A percentile compares a stretch with the other conserved stretches of the same genome.
Conservation (phyloP, 495 filamentous ascomycete species). For the Amorphotheca resinae region DNA sequence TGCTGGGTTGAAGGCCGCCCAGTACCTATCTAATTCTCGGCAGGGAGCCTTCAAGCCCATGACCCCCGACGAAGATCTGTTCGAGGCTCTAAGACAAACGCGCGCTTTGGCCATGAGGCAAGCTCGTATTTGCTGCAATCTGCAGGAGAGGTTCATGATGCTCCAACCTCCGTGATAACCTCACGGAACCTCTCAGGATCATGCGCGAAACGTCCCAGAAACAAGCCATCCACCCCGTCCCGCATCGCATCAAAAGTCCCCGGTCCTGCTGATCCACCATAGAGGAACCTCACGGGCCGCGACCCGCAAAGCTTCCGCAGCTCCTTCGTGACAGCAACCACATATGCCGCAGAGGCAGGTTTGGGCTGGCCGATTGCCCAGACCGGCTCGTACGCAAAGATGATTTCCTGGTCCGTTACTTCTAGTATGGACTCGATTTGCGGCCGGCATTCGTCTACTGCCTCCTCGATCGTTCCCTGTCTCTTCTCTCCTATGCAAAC, state of each 20-base stretch:
- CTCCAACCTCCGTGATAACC: conserved; percentile 57
- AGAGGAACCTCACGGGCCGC: conserved; percentile 52
- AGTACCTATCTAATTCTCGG: no score
- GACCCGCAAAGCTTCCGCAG: conserved; percentile 38
- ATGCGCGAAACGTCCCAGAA: conserved; percentile 72
- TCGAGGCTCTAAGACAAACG: no score
- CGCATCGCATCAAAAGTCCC: conserved; percentile 55
- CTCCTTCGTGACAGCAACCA: conserved; percentile 52
- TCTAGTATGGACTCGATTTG: conserved; percentile 51
- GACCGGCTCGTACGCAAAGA: conserved; percentile 79
- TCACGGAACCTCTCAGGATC: conserved; percentile 51
- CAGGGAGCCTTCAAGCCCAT: no score
- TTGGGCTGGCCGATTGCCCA: conserved; percentile 72
- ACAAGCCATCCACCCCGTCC: conserved; percentile 67
- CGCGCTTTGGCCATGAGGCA: no score
- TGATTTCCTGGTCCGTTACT: conserved; percentile 47
- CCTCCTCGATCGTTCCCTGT: conserved; percentile 36
- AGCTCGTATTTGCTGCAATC: no score
- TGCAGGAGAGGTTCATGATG: no score
- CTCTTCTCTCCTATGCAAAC: conserved; percentile 65
- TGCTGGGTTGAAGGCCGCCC: no score
- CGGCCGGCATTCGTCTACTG: conserved; percentile 48
- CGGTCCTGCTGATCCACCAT: conserved; percentile 70
- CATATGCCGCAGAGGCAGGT: conserved; percentile 62
- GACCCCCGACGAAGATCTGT: no score